These are phyloP conservation scores for Ceratobasidium sp. DNA, from an alignment of 1,284 basidiomycete genomes.

Conservation along the genomic window DNA sequence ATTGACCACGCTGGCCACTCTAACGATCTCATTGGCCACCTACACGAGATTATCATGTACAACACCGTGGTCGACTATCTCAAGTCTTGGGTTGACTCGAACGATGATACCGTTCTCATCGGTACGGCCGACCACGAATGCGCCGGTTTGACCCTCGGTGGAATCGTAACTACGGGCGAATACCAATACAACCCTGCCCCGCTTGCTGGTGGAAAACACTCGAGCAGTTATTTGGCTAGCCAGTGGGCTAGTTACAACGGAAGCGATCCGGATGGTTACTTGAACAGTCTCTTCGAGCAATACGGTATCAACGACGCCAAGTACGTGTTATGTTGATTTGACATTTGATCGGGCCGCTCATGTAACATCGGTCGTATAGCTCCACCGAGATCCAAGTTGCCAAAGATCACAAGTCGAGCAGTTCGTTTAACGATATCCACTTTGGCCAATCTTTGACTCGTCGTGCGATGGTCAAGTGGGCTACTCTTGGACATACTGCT, in stretches of 20 bases:
- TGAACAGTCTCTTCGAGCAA: slow-evolving; percentile 37
- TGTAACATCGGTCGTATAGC: background rate
- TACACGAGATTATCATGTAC: slow-evolving; percentile 47
- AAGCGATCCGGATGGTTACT: slow-evolving; percentile 42
- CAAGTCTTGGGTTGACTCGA: slow-evolving; percentile 46
- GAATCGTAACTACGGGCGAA: slow-evolving; percentile 32
- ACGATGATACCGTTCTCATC: slow-evolving; percentile 46
- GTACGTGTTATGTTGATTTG: slow-evolving; percentile 2
- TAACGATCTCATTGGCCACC: slow-evolving; percentile 48
- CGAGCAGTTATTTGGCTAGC: slow-evolving; percentile 46
- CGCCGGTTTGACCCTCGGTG: slow-evolving; percentile 47
- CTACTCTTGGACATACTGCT: slow-evolving; percentile 38
- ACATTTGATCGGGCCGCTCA: background rate
- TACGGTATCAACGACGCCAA: slow-evolving; percentile 46
- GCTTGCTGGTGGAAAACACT: slow-evolving; percentile 46
- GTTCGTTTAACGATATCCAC: slow-evolving; percentile 39
- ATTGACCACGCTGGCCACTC: slow-evolving; percentile 48
- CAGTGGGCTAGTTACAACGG: slow-evolving; percentile 41
- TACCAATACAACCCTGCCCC: slow-evolving; percentile 45
- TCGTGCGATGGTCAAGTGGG: slow-evolving; percentile 42
- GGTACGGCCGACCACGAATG: slow-evolving; percentile 48
- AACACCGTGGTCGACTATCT: slow-evolving; percentile 47
- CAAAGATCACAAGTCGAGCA: slow-evolving; percentile 37
- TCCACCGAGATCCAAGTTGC: slow-evolving; percentile 41
- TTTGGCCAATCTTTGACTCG: slow-evolving; percentile 41